Evolutionary conservation across 139 green algal genomes (phyloP), one percentile per base, ranked within the genome.

Genomic region (Coelastrella sp.): DNA sequence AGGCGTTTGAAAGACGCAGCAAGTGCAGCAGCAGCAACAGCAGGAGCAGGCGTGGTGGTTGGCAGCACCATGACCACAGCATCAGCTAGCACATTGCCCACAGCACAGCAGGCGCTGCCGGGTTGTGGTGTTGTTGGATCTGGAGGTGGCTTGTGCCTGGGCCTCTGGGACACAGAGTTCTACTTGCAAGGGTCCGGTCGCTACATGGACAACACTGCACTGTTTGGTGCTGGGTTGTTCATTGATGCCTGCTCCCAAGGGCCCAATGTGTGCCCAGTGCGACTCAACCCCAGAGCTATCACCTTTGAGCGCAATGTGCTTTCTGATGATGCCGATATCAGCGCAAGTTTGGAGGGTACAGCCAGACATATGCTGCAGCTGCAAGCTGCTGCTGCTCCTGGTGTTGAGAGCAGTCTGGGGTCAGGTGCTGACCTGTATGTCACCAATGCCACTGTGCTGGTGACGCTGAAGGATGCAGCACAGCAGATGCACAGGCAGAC

Each of bases 401-500:
- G 4, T 7, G 19, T 20, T 57, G 82, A 20, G 4, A 12, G 57
- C 0, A 22, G 25, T 6, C 6, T 61, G 7, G 82, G 82, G 6
- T 87, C 82, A 4, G 82, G 82, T 7, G 82, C 82, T 60, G 82
- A 87, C 17, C 24, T 87, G 65, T 87, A 87, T 78, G 82, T 87
- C 12, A 87, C 82, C 7, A 87, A 87, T 65, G 82, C 65, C 5
- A 87, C 82, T 49, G 82, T 87, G 63, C 82, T 87, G 27, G 82
- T 79, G 59, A 24, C 81, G 9, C 14, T 12, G 6, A 61, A 63
- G 57, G 12, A 68, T 19, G 12, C 81, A 60, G 59, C 59, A 4
- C 57, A 80, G 74, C 60, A 75, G 27, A 24, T 73, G 81, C 59
- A 85, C 35, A 49, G 35, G 59, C 58, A 4, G 7, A 76, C 68